These are phyloP conservation scores for Heliosperma pusillum DNA, from an alignment of 148 eudicot genomes.

Conservation along the genomic window DNA sequence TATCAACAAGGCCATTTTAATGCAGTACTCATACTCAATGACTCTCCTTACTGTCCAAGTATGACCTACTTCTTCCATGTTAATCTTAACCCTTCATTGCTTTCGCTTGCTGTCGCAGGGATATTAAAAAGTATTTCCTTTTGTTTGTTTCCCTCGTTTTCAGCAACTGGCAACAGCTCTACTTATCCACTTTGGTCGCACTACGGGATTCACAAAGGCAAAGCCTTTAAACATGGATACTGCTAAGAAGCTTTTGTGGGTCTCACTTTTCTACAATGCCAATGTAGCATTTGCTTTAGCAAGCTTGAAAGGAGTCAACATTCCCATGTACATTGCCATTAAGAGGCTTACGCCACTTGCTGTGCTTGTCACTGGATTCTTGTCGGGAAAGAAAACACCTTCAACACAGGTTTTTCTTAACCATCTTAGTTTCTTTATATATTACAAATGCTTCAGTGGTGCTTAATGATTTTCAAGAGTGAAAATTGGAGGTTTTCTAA, in stretches of 20 bases:
- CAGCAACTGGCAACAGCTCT: constrained; percentile 83
- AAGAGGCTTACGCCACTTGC: constrained; percentile 95
- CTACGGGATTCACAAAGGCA: constrained; percentile 71
- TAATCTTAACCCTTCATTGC: not conserved
- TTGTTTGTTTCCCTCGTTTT: not conserved
- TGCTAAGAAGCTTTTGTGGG: constrained; percentile 80
- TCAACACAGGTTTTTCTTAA: constrained; percentile 59
- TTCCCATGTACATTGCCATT: constrained; percentile 97
- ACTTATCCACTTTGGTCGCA: constrained; percentile 78
- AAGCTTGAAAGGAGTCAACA: constrained; percentile 97
- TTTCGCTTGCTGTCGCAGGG: not conserved
- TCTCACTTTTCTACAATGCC: constrained; percentile 94
- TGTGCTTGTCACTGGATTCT: constrained; percentile 79
- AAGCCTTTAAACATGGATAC: constrained; percentile 60
- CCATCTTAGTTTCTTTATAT: not conserved
- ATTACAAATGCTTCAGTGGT: not conserved
- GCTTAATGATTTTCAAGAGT: not conserved
- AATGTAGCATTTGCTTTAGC: constrained; percentile 98
- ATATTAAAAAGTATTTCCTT: not conserved
- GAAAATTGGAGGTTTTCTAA: not conserved
- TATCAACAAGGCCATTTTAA: constrained; percentile 86
- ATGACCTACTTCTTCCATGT: constrained; percentile 5
- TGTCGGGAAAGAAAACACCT: constrained; percentile 73
- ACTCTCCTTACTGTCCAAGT: constrained; percentile 93
- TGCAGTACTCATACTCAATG: constrained; percentile 86